These are phyloP conservation scores for Glebionis coronaria DNA, from an alignment of 129 eudicot genomes.

Conservation along the genomic window DNA sequence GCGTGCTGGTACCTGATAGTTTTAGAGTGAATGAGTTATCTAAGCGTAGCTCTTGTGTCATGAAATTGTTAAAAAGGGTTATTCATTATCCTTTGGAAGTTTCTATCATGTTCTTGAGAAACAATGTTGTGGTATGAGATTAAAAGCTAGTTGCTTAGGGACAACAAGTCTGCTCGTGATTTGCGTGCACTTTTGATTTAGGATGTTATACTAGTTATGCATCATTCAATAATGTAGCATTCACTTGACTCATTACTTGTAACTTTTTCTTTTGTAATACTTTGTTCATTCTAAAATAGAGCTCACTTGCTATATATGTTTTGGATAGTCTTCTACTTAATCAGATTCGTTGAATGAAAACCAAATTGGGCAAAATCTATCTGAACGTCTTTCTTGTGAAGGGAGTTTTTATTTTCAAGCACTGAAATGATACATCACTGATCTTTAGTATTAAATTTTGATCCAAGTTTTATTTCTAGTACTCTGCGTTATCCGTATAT, in stretches of 20 bases:
- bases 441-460: slow-evolving; percentile 1
- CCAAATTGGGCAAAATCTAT: neutral
- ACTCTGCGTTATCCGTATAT: slow-evolving; percentile 15
- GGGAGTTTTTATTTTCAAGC: neutral
- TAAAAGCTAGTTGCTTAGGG: neutral
- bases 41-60: too few species aligned
- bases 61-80: neutral
- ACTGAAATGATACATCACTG: slow-evolving; percentile 5
- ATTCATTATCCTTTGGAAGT: too few species aligned
- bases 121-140: neutral
- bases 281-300: slow-evolving; percentile 7
- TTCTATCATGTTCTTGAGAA: neutral
- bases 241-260: neutral
- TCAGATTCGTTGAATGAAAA: too few species aligned
- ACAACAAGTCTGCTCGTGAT: neutral
- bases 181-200: too few species aligned
- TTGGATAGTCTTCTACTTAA: too few species aligned
- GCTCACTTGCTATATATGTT: too few species aligned
- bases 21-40: too few species aligned
- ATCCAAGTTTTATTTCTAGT: neutral
- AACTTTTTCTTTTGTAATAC: neutral
- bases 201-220: too few species aligned
- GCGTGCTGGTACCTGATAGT: too few species aligned
- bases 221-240: too few species aligned
- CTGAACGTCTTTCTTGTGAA: neutral